Conservation (phyloP, 1,139 yeast genomes). For the Oligophagozyma castellii region DNA sequence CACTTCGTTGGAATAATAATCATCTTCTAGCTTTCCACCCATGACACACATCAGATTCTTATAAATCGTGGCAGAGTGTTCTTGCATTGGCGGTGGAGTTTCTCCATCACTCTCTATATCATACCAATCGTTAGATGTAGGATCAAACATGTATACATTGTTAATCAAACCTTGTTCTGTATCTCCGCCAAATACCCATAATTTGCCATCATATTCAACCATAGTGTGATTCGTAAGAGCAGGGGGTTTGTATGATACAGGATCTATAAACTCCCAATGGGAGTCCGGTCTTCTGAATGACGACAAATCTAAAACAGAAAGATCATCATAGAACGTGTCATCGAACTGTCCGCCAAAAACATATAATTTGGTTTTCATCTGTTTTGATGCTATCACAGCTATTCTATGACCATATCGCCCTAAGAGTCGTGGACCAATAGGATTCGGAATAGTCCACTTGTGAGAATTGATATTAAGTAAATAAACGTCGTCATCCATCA, state of each 20-base stretch:
- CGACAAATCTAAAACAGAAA: constrained; percentile 76
- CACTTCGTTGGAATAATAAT: constrained; percentile 53
- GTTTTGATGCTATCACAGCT: constrained; percentile 43
- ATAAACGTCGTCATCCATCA: constrained; percentile 79
- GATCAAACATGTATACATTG: constrained; percentile 77
- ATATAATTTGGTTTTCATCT: constrained; percentile 59
- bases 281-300: constrained; percentile 79
- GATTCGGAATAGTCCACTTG: constrained; percentile 84
- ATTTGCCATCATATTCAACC: constrained; percentile 63
- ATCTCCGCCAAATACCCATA: constrained; percentile 91
- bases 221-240: constrained; percentile 88
- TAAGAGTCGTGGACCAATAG: constrained; percentile 68
- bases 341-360: constrained; percentile 95
- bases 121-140: constrained; percentile 53
- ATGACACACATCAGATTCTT: constrained; percentile 71
- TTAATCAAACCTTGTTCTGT: constrained; percentile 53
- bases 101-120: constrained; percentile 35
- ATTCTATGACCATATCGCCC: constrained; percentile 94
- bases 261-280: constrained; percentile 65
- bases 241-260: constrained; percentile 52
- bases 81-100: constrained; percentile 78
- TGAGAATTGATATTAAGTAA: constrained; percentile 79
- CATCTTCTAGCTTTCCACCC: constrained; percentile 81
- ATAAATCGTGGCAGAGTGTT: constrained; percentile 75
- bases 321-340: constrained; percentile 71